Evolutionary conservation across 768 basidiomycete species (phyloP).

Genomic region (Phaffia tasmanica): DNA sequence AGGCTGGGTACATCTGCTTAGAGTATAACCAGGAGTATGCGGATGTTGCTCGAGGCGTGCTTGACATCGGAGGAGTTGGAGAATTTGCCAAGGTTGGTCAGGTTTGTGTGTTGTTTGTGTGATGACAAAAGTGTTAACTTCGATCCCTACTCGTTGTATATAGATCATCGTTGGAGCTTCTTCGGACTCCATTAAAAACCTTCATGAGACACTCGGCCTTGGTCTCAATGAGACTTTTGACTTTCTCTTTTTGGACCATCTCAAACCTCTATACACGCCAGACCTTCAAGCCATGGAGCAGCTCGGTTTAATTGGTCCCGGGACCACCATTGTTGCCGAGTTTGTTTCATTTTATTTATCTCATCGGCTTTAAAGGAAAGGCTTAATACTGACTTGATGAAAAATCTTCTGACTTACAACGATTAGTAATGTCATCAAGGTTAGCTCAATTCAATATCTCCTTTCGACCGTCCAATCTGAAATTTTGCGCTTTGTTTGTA

Average conservation of each 20-base stretch:
- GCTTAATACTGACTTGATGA: background rate
- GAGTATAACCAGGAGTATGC: conserved; percentile 35
- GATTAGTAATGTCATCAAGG: background rate
- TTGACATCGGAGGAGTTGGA: conserved; percentile 33
- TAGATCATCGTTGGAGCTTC: conserved; percentile 34
- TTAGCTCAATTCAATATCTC: background rate
- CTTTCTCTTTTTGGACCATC: conserved; percentile 36
- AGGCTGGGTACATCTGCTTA: conserved; percentile 35
- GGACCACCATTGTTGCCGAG: conserved; percentile 36
- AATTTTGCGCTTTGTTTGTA: background rate
- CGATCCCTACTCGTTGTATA: background rate
- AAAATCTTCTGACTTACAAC: no score
- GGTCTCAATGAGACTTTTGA: conserved; percentile 32
- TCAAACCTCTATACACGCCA: conserved; percentile 36
- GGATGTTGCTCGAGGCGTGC: conserved; percentile 31
- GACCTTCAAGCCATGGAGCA: conserved; percentile 36
- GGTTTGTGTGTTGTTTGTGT: background rate
- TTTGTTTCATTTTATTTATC: conserved; percentile 34
- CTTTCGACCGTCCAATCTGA: background rate
- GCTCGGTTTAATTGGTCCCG: conserved; percentile 34
- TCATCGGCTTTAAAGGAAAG: background rate
- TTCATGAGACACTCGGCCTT: conserved; percentile 33
- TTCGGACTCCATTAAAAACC: conserved; percentile 28
- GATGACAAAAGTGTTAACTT: background rate
- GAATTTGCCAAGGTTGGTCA: conserved; percentile 33